Evolutionary conservation across 129 eudicot species (phyloP), one percentile per base, ranked within the genome.

Genomic region (Sambucus nigra): DNA sequence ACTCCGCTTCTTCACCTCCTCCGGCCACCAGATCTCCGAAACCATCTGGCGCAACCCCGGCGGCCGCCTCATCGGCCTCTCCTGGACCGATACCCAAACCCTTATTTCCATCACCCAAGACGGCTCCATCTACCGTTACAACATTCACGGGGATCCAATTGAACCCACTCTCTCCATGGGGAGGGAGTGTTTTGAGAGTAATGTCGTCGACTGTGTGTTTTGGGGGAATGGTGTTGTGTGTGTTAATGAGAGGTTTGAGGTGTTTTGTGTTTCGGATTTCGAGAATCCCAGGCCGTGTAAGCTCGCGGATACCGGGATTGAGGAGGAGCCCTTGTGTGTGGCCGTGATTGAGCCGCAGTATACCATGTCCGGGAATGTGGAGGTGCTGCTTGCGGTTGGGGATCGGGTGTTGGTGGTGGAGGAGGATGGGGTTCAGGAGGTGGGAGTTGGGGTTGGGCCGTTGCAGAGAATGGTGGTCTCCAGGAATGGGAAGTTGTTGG

Each of bases 201-300:
- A 82, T 53, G 94, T 92, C 19, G 96, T 92, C 11, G 96, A 92
- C 24, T 92, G 99, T 61, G 84, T 92, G 54, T 92, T 92, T 65
- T 92, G 95, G 95, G 94, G 94, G 18, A 92, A 80, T 33, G 99
- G 99, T 0, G 87, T 92, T 10, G 99, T 86, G 29, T 86, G 95
- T 45, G 73, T 92, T 23, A 92, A 86, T 38, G 99, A 92, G 68
- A 85, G 77, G 17, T 79, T 81, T 29, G 76, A 77, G 62, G 33
- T 92, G 32, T 86, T 82, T 5, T 81, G 87, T 35, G 65, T 92
- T 13, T 70, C 83, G 40, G 99, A 92, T 80, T 74, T 86, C 69
- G 73, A 66, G 62, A 78, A 71, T 44, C 82, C 87, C 6, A 74
- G 65, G 44, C 53, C 70, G 19, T 61, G 48, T 31, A 80, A 80